Base-by-base conservation (phyloP, 2,329 filamentous ascomycete species). In the Coniochaeta hoffmannii region DNA sequence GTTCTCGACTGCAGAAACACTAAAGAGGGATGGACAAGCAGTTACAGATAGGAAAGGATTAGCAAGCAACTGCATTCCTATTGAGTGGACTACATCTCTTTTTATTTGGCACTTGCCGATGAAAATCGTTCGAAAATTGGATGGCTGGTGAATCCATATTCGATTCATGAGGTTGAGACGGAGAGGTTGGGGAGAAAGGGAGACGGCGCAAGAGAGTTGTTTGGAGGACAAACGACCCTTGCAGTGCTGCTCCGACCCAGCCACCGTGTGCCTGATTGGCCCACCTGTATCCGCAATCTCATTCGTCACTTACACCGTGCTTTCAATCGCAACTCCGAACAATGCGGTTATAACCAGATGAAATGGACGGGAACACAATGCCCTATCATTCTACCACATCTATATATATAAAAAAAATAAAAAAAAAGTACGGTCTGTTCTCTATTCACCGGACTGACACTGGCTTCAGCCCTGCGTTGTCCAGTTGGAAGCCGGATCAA, bases 1-100 rank as follows among this genome's bases (percentile, higher is more conserved):
- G 6, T 46, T 22, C 28, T 34, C 38, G 32, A 22, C 19, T 19
- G 22, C 24, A 22, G n/a, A 22, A 38, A 41, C 22, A 14, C 35
- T 53, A 54, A 52, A 55, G 22, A n/a, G 31, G 19, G 26, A 34
- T 50, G 35, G 53, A 57, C 55, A 41, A 56, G 32, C 38, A 26
- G 46, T 52, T 31, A 30, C 26, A 26, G 53, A 17, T 32, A 53
- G 56, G 41, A 41, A 55, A 46, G 15, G 22, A 56, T 41, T 30
- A 35, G 38, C 41, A 4, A 56, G n/a, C 19, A 50, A 19, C 15
- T 8, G 38, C 50, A 53, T 31, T 31, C 50, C 50, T 38, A 6
- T 3, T 24, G 50, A 36, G 31, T 24, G 31, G 30, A 15, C 50
- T 26, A 28, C 50, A 31, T 36, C 34, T 53, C 24, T 35, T 38